Evolutionary conservation across 2,329 filamentous ascomycete genomes (phyloP), one percentile per base, ranked within the genome.

Genomic region (Claviceps sp.): DNA sequence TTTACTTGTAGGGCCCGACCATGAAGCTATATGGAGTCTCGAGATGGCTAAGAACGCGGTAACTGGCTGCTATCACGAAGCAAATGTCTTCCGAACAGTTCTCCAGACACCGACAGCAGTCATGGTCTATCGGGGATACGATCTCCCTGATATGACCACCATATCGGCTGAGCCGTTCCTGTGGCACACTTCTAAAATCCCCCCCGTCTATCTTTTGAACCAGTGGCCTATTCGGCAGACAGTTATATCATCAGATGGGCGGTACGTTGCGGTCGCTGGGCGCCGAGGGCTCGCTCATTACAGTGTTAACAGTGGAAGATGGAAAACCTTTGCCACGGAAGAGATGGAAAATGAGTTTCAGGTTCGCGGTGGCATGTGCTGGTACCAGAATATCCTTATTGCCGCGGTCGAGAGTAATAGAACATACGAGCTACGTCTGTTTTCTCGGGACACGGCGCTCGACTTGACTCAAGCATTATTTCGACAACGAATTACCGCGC

Each of bases 231-330:
- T 98, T 57, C 82, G 85, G 52, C 85, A 84, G 61, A 85, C 87
- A 18, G 88, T 91, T 47, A 85, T 95, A 50, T 97, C 93, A 1
- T 78, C 88, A 26, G 93, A 98, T 65, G 93, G 93, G 2, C 79
- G 90, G 67, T 98, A 97, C 68, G 81, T 97, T 47, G 93, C 93
- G 4, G 85, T 97, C n/a, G 90, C 93, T n/a, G 93, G 93, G 9
- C 82, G 87, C 56, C 81, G 90, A 59, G 93, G 93, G 0, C 74
- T 98, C 49, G 91, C 91, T 9, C 93, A 98, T 66, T 98, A 98
- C 68, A 97, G 93, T 62, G 81, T 96, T 55, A 86, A 86, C 58
- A 97, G 91, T 63, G 88, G 91, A 30, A 79, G 93, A 54, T 98
- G 93, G 93, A 96, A 95, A 65, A 94, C 86, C 0, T 98, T 98